These are phyloP conservation scores for Hawksworthiomyces lignivorus DNA, from an alignment of 2,329 filamentous ascomycete species.

Conservation along the genomic window DNA sequence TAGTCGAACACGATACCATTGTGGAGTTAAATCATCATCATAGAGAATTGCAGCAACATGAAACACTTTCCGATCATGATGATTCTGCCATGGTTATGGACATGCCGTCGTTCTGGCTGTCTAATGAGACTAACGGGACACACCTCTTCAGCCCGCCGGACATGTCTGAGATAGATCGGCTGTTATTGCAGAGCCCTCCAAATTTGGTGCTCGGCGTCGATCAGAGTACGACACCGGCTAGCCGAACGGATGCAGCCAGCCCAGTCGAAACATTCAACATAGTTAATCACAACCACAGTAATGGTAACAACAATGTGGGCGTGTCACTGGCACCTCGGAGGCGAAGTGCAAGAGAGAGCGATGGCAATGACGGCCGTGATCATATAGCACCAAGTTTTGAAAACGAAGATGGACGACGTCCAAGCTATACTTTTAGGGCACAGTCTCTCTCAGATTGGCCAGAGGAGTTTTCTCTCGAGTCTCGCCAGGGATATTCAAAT, in stretches of 20 bases:
- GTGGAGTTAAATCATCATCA: no score
- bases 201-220: neutral
- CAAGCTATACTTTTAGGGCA: no score
- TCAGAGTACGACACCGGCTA: neutral
- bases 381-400: no score
- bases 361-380: no score
- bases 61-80: neutral
- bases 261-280: no score
- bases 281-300: neutral
- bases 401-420: neutral
- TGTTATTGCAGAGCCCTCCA: slow-evolving; percentile 4
- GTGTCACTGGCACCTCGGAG: neutral
- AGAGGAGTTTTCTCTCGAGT: slow-evolving; percentile 16
- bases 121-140: neutral
- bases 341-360: no score
- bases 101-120: slow-evolving; percentile 3
- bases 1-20: no score
- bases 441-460: slow-evolving; percentile 12
- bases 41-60: no score
- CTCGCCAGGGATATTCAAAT: slow-evolving; percentile 15
- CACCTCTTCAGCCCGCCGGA: slow-evolving; percentile 3
- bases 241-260: neutral
- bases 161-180: neutral
- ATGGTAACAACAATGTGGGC: neutral
- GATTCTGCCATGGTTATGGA: slow-evolving; percentile 1